Percentiles rank a stretch among this genome's conserved stretches.
phyloP scores from a whole-genome alignment of 1,139 yeast species.

The Yamadazyma atlantica region DNA sequence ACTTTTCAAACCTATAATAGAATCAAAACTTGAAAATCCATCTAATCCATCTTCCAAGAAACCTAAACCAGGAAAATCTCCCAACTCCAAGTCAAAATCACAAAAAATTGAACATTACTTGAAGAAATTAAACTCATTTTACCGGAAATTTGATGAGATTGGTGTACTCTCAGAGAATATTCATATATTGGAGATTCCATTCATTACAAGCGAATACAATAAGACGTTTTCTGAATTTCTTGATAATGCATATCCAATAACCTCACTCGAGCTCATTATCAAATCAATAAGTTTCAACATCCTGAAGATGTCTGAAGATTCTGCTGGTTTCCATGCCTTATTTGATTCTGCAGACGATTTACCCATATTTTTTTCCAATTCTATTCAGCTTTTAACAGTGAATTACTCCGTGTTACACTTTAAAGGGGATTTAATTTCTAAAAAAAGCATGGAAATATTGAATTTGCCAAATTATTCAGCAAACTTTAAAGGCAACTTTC shows the following conservation, averaged over 20 bases:
- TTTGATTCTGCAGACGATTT: slow-evolving; percentile 48
- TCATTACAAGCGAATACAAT: slow-evolving; percentile 29
- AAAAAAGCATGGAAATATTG: slow-evolving; percentile 36
- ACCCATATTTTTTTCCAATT: slow-evolving; percentile 52
- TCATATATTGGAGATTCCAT: slow-evolving; percentile 34
- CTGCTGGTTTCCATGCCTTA: slow-evolving; percentile 62
- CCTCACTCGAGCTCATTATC: slow-evolving; percentile 27
- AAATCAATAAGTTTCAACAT: slow-evolving; percentile 35
- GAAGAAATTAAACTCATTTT: slow-evolving; percentile 6
- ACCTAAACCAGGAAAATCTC: slow-evolving; percentile 3
- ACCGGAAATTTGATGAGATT: slow-evolving; percentile 15
- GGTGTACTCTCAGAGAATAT: slow-evolving; percentile 35
- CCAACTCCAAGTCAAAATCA: slow-evolving; percentile 6
- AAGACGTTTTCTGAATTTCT: slow-evolving; percentile 30
- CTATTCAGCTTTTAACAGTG: slow-evolving; percentile 43
- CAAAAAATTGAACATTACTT: slow-evolving; percentile 7
- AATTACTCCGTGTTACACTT: slow-evolving; percentile 22
- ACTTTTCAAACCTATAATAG: slow-evolving; percentile 10
- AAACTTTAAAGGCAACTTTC: slow-evolving; percentile 55
- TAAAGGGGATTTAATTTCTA: slow-evolving; percentile 17
- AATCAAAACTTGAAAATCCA: slow-evolving; percentile 3
- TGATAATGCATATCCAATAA: slow-evolving; percentile 20
- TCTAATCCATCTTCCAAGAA: too few relatives aligned
- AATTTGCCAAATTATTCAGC: slow-evolving; percentile 53
- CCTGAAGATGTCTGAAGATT: slow-evolving; percentile 29